phyloP scores from a whole-genome alignment of 306 rosid species.

The Vicia villosa region DNA sequence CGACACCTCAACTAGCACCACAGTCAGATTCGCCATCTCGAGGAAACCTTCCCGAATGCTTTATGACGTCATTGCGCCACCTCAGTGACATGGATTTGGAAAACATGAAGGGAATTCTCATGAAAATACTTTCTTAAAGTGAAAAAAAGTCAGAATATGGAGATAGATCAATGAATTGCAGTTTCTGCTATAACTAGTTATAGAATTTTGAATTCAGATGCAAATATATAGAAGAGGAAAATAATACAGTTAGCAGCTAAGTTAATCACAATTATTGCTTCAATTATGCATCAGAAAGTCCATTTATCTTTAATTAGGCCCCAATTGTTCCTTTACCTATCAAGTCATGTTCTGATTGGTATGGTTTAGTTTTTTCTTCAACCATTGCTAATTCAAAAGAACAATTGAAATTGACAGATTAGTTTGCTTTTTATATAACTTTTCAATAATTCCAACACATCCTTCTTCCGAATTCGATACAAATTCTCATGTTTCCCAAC shows the following conservation, averaged over 20 bases:
- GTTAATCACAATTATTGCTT: slow-evolving; percentile 22
- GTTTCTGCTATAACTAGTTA: neutral
- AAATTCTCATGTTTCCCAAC: slow-evolving; percentile 22
- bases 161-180: neutral
- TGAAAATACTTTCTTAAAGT: slow-evolving; percentile 2
- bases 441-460: neutral
- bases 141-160: neutral
- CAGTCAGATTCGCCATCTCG: neutral
- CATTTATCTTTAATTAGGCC: slow-evolving; percentile 9
- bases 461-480: slow-evolving; percentile 15
- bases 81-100: neutral
- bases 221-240: neutral
- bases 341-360: slow-evolving; percentile 14
- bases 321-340: slow-evolving; percentile 17
- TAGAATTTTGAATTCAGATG: slow-evolving; percentile 1
- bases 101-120: slow-evolving; percentile 9
- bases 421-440: neutral
- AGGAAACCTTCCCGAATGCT: no score
- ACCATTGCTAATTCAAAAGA: slow-evolving; percentile 5
- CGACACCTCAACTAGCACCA: neutral
- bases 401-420: slow-evolving; percentile 40
- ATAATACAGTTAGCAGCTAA: neutral
- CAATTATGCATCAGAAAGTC: slow-evolving; percentile 23
- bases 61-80: no score
- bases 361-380: slow-evolving; percentile 12